Evolutionary conservation across 306 rosid species (phyloP).

Genomic region (Cicer bijugum): DNA sequence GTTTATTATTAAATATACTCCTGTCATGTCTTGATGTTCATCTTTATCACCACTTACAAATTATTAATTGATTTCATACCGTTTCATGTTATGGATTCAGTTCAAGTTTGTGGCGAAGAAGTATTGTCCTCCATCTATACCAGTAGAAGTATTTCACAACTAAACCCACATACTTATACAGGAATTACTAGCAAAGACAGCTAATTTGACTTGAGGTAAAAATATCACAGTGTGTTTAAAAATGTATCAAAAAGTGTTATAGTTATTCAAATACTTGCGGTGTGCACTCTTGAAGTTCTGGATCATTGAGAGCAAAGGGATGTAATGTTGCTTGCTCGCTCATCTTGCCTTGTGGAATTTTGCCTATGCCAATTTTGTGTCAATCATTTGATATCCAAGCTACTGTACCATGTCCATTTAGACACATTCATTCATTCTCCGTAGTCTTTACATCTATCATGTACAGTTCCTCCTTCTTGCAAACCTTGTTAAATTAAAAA

Average conservation of each 20-base stretch:
- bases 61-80: conserved; percentile 14
- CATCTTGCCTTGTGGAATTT: conserved; percentile 19
- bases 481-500: not conserved
- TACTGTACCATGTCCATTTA: not conserved
- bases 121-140: conserved; percentile 59
- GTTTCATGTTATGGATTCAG: conserved; percentile 43
- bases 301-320: conserved; percentile 23
- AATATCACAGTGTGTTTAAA: conserved; percentile 4
- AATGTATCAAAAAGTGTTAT: conserved; percentile 6
- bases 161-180: conserved; percentile 26
- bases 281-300: conserved; percentile 13
- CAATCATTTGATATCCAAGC: conserved; percentile 22
- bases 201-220: not conserved
- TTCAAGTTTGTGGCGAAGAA: conserved; percentile 75
- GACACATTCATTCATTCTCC: not conserved
- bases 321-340: not conserved
- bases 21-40: not conserved
- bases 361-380: conserved; percentile 28
- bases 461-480: not conserved
- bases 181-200: not conserved
- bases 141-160: conserved; percentile 54
- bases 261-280: not conserved
- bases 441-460: not conserved
- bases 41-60: not conserved
- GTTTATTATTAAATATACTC: conserved; percentile 2